Base-by-base conservation (phyloP, 2,329 filamentous ascomycete genomes). In the Mycosphaerella arachidis region DNA sequence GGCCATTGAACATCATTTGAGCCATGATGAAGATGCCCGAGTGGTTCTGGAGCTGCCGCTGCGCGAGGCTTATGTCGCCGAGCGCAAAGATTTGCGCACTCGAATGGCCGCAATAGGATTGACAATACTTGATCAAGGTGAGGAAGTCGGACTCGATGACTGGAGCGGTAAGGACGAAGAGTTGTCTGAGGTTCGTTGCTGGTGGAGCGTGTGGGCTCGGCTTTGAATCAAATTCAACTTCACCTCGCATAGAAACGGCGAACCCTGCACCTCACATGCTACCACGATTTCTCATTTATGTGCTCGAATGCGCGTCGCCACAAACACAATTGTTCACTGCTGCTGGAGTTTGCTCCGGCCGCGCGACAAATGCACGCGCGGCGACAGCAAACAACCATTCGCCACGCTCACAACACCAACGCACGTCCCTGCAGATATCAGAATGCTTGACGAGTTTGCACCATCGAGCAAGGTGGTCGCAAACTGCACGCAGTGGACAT, bases 41-140 rank as follows among this genome's bases (percentile, higher is more conserved):
- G 88, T 88, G 1, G 80, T 97, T 10, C 78, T 94, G 48, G 93
- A 96, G 77, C 85, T 95, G 48, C 93, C 93, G 0, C 79, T 91
- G 56, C 82, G 94, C 40, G 89, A 92, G 63, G 81, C 82, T 8
- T 89, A 87, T 62, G 85, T 85, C 1, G 76, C 81, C 43, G 85
- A 96, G 61, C 80, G 88, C 10, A 74, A 79, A 5, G 79, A 84
- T 12, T 87, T 97, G 66, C 82, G 82, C 46, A 72, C 78, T 8
- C 78, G 81, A 27, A 87, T 97, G 85, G 69, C 71, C 8, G 73
- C 75, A 1, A 75, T 84, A 16, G 82, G 77, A 35, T 76, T 81
- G 73, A 78, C 71, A 10, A 68, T 86, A 2, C 66, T 88, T 1
- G 79, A 85, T 18, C 83, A 90, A 68, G 85, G 85, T 6, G 78